Evolutionary conservation across 305 asterid species (phyloP), one percentile per base, ranked within the genome.

Genomic region (Caryopteris hybrid): DNA sequence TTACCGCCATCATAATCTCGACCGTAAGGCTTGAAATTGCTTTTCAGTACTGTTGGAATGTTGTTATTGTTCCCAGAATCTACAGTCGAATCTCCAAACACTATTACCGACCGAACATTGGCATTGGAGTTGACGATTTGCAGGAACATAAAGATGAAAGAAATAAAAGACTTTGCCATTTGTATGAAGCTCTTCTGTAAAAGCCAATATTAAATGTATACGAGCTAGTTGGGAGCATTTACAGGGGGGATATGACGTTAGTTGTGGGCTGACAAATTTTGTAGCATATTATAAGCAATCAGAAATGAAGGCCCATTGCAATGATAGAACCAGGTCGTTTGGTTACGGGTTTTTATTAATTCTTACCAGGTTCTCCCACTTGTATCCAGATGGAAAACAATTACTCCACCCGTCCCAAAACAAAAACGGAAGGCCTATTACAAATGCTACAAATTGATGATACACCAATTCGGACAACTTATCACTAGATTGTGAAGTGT

Each of bases 31-130:
- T 55, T 72, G 74, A 91, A 91, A 54, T 88, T 85, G 77, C 96
- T 86, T 77, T 69, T 86, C 0, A 85, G 70, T 2, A 81, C 39
- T 0, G 96, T 88, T 0, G 85, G 76, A n/a, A 88, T 74, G 47
- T 79, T 77, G 81, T 91, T 88, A 46, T 91, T 88, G 80, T 88
- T 91, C 6, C 96, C 97, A 4, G 97, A 73, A 77, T 91, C 97
- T 0, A 90, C 97, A 0, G 96, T 69, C 13, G 96, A 90, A 72
- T 88, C 92, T 34, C 97, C 97, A 18, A 90, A 90, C 47, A 90
- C 96, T 4, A 90, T 88, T 14, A 90, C 25, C 2, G 96, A 81
- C 1, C 95, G 80, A 29, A 90, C 86, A 50, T 77, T 83, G 16
- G 79, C 81, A 2, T 72, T 71, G 2, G 22, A 17, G 3, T 8